A percentile compares a stretch with the other conserved stretches of the same genome.
These are phyloP conservation scores for Kazachstania kunashirensis DNA, from an alignment of 805 yeast genomes.

Conservation along the genomic window DNA sequence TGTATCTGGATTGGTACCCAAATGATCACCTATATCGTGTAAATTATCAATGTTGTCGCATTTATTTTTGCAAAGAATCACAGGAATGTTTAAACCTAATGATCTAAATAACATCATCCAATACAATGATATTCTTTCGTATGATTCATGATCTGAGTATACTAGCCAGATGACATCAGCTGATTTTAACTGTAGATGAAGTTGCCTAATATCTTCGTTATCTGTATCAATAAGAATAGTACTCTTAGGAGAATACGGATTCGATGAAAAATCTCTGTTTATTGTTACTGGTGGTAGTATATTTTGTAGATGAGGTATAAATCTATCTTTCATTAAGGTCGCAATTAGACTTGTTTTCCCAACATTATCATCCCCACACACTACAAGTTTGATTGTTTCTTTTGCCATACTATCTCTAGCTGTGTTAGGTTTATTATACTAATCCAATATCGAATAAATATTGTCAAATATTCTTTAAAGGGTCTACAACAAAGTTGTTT, in stretches of 20 bases:
- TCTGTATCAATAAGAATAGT: constrained; percentile 77
- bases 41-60: constrained; percentile 36
- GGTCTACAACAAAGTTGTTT: no score
- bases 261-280: constrained; percentile 58
- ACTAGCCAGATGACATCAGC: constrained; percentile 94
- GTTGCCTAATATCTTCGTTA: constrained; percentile 46
- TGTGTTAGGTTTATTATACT: no score
- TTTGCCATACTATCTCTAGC: constrained; percentile 32
- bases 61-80: constrained; percentile 84
- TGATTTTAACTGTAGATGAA: constrained; percentile 66
- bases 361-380: constrained; percentile 91
- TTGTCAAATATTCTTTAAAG: not conserved
- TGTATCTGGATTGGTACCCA: constrained; percentile 25
- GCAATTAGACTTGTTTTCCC: constrained; percentile 77
- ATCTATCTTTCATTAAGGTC: constrained; percentile 71
- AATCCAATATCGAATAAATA: no score
- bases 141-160: constrained; percentile 88
- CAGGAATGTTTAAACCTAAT: constrained; percentile 86
- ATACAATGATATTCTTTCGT: constrained; percentile 80
- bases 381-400: constrained; percentile 66
- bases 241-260: constrained; percentile 49
- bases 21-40: constrained; percentile 2
- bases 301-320: constrained; percentile 65
- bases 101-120: constrained; percentile 94
- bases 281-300: constrained; percentile 78